Evolutionary conservation across 176 grass and related monocot genomes (phyloP).

Genomic region (Juncus inflexus): DNA sequence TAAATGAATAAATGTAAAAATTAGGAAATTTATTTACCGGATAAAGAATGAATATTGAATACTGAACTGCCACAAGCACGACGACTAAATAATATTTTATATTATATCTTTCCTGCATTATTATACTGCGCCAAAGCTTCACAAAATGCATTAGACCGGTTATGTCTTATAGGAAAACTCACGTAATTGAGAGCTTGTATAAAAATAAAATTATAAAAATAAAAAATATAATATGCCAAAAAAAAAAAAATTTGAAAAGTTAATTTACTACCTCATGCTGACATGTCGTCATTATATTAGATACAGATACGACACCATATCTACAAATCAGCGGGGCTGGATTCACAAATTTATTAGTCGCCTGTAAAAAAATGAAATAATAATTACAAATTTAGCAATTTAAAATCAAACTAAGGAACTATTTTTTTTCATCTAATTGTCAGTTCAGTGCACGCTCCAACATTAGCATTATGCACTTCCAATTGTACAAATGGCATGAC

Average conservation of each 20-base stretch:
- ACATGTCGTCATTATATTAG: slow-evolving; percentile 96
- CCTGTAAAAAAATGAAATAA: slow-evolving; percentile 32
- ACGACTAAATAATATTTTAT: slow-evolving; percentile 85
- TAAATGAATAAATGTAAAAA: slow-evolving; percentile 2
- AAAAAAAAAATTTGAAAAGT: slow-evolving; percentile 12
- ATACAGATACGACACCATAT: slow-evolving; percentile 72
- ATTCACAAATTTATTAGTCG: slow-evolving; percentile 79
- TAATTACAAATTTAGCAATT: slow-evolving; percentile 17
- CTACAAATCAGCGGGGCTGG: slow-evolving; percentile 80
- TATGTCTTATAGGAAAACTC: too few species aligned
- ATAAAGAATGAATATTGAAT: slow-evolving; percentile 82
- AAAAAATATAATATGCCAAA: slow-evolving; percentile 2
- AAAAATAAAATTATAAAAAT: slow-evolving; percentile 6
- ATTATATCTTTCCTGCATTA: slow-evolving; percentile 95
- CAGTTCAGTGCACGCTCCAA: too few species aligned
- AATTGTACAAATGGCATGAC: too few species aligned
- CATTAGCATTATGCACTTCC: too few species aligned
- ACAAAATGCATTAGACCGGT: slow-evolving; percentile 49
- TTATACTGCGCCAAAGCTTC: slow-evolving; percentile 86
- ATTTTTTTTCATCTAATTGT: too few species aligned
- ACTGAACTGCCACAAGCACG: slow-evolving; percentile 64
- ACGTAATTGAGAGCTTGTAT: slow-evolving; percentile 95
- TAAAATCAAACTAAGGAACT: too few species aligned
- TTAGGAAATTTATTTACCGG: slow-evolving; percentile 47
- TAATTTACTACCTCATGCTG: slow-evolving; percentile 89